phyloP scores from a whole-genome alignment of 1,284 basidiomycete genomes.

The Cryptococcus hybrid region DNA sequence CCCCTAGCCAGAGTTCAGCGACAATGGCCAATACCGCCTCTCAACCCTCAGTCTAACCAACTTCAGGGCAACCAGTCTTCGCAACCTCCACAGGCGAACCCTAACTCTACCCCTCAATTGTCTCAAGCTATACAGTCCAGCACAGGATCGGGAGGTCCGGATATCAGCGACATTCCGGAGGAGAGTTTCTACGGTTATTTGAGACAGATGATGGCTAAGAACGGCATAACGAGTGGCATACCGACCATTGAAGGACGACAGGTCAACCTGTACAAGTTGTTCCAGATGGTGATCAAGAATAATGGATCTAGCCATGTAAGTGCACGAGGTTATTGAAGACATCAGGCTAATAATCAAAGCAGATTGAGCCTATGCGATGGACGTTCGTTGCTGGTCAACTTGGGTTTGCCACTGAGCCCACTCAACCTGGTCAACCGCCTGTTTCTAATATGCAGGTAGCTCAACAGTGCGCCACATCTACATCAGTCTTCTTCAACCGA shows the following conservation, averaged over 20 bases:
- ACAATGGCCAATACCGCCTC: too few relatives aligned
- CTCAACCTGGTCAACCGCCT: constrained; percentile 23
- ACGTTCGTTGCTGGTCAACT: constrained; percentile 29
- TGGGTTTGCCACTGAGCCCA: constrained; percentile 24
- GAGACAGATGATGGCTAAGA: constrained; percentile 4
- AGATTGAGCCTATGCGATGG: constrained; percentile 24
- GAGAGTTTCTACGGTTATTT: constrained; percentile 13
- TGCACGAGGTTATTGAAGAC: background rate
- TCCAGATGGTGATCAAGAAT: constrained; percentile 33
- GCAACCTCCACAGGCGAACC: too few relatives aligned
- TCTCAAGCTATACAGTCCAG: constrained; percentile 8
- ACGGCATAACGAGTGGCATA: constrained; percentile 4
- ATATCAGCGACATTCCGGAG: constrained; percentile 14
- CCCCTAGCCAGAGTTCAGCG: background rate
- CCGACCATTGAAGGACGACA: constrained; percentile 24
- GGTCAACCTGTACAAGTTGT: constrained; percentile 30
- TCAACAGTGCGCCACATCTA: constrained; percentile 28
- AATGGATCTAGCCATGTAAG: constrained; percentile 35
- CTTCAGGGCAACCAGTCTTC: too few relatives aligned
- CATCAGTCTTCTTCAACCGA: constrained; percentile 13
- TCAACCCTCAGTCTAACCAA: too few relatives aligned
- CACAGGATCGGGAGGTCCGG: background rate
- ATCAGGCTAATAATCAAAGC: background rate
- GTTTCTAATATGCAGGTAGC: constrained; percentile 23
- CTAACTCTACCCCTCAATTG: constrained; percentile 8